Evolutionary conservation across 495 filamentous ascomycete genomes (phyloP), one percentile per base, ranked within the genome.

Genomic region (Beverwykella pulmonaria): DNA sequence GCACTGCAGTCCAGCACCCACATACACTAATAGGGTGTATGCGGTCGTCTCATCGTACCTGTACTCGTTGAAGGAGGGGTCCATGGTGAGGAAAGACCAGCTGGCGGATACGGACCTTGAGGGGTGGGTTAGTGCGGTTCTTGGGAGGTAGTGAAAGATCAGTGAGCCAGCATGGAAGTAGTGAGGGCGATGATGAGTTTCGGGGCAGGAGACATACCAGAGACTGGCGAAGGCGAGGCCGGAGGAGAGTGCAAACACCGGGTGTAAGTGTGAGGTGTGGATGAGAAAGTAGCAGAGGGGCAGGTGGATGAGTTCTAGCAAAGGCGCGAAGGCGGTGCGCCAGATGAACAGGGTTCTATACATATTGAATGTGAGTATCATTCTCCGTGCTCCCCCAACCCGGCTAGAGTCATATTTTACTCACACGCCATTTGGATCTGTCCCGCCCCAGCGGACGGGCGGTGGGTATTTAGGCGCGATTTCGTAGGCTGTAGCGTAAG

Each of bases 321-420:
- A 10, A 7, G 53, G 47, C 12, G 48, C 59, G 48, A 62, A 26
- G 59, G 39, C 53, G 59, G 59, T 47, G 36, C 22, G 32, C 39
- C 26, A 41, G 59, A 14, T 4, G 48, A 53, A 62, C 10, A 20
- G 25, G 7, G 30, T 2, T 1, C 23, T 50, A 25, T 25, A 6
- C n/a, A n/a, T n/a, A n/a, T n/a, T n/a, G n/a, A n/a, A n/a, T n/a
- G n/a, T n/a, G n/a, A n/a, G n/a, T n/a, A n/a, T n/a, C n/a, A n/a
- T n/a, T n/a, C n/a, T n/a, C n/a, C n/a, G n/a, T n/a, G n/a, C n/a
- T n/a, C n/a, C n/a, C n/a, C n/a, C n/a, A n/a, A n/a, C n/a, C n/a
- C n/a, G n/a, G n/a, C n/a, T n/a, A n/a, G n/a, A n/a, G n/a, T n/a
- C n/a, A n/a, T n/a, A n/a, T n/a, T n/a, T 12, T 29, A 54, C 23